Percentiles rank a stretch among this genome's conserved stretches.
Conservation (phyloP, 805 yeast species). For the Maudiozyma pseudohumilis region DNA sequence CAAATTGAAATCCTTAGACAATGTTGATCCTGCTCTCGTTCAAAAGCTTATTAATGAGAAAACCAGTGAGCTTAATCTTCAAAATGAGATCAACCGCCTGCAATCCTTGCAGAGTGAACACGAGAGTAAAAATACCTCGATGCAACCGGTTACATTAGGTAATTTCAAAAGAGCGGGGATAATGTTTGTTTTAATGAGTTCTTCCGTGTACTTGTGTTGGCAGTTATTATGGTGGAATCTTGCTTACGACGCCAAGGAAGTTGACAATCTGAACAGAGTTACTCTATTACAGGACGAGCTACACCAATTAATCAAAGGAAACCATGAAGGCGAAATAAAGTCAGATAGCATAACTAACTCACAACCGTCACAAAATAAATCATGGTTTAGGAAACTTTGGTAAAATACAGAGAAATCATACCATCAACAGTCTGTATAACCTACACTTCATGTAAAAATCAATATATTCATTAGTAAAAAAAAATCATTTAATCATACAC, state of each 20-base stretch:
- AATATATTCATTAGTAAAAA: no score
- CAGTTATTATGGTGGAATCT: constrained; percentile 26
- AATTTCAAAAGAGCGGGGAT: constrained; percentile 24
- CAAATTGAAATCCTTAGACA: constrained; percentile 23
- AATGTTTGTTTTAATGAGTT: constrained; percentile 26
- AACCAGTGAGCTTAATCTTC: constrained; percentile 21
- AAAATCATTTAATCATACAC: no score
- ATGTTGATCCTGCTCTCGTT: constrained; percentile 27
- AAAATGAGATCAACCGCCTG: constrained; percentile 23
- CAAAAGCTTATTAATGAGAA: constrained; percentile 23
- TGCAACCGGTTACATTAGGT: constrained; percentile 10
- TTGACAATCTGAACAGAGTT: constrained; percentile 13
- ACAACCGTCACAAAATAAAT: neutral
- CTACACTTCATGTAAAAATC: neutral
- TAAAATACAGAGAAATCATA: neutral
- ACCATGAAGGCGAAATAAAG: neutral
- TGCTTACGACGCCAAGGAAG: constrained; percentile 22
- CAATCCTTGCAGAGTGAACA: constrained; percentile 17
- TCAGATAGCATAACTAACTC: no score
- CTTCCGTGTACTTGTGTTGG: constrained; percentile 20
- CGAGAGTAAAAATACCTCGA: constrained; percentile 3
- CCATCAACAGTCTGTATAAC: neutral
- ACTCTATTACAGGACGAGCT: constrained; percentile 15
- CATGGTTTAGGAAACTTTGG: constrained; percentile 2
- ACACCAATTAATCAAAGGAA: constrained; percentile 1